Evolutionary conservation across 345 rosid species (phyloP).

Genomic region (Eucalyptus paniculata): DNA sequence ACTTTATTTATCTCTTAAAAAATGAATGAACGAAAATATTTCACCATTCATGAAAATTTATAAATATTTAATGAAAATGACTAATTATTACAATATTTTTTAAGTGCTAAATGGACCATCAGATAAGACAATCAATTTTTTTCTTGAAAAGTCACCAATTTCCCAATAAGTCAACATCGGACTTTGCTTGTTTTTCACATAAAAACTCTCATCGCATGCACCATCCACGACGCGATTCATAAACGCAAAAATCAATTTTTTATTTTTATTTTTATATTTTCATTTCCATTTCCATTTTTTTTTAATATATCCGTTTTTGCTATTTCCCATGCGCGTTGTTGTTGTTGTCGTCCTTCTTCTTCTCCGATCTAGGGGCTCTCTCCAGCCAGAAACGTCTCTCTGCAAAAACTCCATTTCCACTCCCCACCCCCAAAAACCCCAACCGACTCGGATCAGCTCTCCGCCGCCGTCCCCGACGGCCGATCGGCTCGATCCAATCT

Average conservation of each 20-base stretch:
- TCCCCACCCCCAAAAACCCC: neutral
- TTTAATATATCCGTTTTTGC: neutral
- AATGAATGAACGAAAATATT: too few relatives aligned
- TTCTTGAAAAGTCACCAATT: neutral
- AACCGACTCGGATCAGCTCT: neutral
- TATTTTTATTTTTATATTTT: neutral
- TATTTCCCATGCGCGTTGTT: neutral
- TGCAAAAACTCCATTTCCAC: neutral
- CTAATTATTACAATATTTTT: too few relatives aligned
- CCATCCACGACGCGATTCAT: neutral
- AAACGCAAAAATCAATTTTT: neutral
- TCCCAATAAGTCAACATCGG: neutral
- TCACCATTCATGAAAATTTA: fast-evolving
- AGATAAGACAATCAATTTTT: too few relatives aligned
- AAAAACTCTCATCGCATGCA: neutral
- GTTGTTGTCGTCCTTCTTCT: neutral
- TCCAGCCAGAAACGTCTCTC: neutral
- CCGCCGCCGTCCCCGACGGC: neutral
- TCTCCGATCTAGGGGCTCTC: neutral
- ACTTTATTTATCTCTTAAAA: fast-evolving
- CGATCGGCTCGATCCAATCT: neutral
- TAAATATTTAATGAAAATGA: too few relatives aligned
- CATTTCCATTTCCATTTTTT: neutral
- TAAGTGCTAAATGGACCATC: too few relatives aligned
- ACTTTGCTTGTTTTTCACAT: neutral